Conservation (phyloP, 352 stramenopile genomes). For the Phytophthora europaea region DNA sequence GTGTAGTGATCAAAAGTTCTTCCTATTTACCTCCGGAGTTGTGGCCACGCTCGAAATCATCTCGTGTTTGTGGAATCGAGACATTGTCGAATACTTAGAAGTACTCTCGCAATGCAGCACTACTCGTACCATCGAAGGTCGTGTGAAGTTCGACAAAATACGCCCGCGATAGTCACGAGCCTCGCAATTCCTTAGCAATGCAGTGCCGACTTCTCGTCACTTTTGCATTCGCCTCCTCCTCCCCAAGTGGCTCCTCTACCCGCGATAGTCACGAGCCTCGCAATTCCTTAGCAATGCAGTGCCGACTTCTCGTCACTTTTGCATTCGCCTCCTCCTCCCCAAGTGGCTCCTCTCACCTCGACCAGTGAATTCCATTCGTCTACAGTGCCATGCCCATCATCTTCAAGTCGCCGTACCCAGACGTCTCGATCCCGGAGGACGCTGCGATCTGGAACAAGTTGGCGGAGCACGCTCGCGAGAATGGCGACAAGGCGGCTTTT, state of each 20-base stretch:
- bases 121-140: background rate
- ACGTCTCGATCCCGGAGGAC: conserved; percentile 40
- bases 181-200: background rate
- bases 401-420: conserved; percentile 49
- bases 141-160: background rate
- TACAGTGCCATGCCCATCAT: conserved; percentile 36
- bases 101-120: background rate
- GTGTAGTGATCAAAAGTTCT: background rate
- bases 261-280: background rate
- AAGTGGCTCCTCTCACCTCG: background rate
- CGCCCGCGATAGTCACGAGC: background rate
- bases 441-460: conserved; percentile 54
- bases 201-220: conserved; percentile 7
- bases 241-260: background rate
- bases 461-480: conserved; percentile 41
- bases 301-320: conserved; percentile 23
- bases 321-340: conserved; percentile 15
- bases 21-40: background rate
- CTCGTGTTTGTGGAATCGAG: background rate
- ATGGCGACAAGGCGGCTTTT: conserved; percentile 40
- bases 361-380: conserved; percentile 11
- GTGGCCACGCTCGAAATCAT: background rate
- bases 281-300: background rate
- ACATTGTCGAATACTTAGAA: background rate
- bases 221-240: conserved; percentile 28